A percentile compares a stretch with the other conserved stretches of the same genome.
Evolutionary conservation across 1,139 yeast genomes (phyloP).

Genomic region (Hyphopichia pseudoburtonii): DNA sequence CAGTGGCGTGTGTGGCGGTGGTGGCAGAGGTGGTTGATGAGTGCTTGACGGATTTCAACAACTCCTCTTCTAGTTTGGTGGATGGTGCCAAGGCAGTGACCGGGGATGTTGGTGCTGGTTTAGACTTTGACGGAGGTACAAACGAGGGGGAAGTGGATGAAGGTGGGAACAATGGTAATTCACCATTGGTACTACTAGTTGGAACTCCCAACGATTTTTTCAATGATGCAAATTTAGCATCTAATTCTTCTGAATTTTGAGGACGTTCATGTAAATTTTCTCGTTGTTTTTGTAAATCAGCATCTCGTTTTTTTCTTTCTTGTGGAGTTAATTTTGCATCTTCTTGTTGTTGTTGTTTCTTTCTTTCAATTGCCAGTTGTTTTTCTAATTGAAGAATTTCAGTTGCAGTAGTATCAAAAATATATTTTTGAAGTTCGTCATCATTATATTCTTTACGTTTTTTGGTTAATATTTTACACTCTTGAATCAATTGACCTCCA

Average conservation of each 20-base stretch:
- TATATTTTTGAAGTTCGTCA: conserved; percentile 54
- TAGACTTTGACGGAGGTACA: too few relatives aligned
- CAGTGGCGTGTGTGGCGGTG: background rate
- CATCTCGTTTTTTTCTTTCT: conserved; percentile 9
- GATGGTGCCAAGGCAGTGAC: too few relatives aligned
- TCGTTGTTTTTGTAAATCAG: conserved; percentile 17
- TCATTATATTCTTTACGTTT: conserved; percentile 66
- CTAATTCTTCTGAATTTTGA: conserved; percentile 33
- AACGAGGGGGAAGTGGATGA: too few relatives aligned
- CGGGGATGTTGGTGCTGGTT: too few relatives aligned
- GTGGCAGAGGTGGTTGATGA: background rate
- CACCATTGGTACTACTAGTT: background rate
- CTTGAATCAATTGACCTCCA: conserved; percentile 73
- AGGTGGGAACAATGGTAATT: background rate
- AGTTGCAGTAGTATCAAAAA: conserved; percentile 64
- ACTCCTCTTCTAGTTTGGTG: background rate
- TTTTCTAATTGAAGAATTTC: conserved; percentile 63
- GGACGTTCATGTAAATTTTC: conserved; percentile 34
- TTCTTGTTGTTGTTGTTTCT: conserved; percentile 28
- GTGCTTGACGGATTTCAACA: background rate
- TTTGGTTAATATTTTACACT: conserved; percentile 62
- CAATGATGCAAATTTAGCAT: conserved; percentile 30
- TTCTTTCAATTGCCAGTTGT: conserved; percentile 65
- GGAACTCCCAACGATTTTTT: conserved; percentile 17
- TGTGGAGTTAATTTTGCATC: conserved; percentile 10